Conservation (phyloP, 768 basidiomycete species). For the Multifurca ochricompacta region DNA sequence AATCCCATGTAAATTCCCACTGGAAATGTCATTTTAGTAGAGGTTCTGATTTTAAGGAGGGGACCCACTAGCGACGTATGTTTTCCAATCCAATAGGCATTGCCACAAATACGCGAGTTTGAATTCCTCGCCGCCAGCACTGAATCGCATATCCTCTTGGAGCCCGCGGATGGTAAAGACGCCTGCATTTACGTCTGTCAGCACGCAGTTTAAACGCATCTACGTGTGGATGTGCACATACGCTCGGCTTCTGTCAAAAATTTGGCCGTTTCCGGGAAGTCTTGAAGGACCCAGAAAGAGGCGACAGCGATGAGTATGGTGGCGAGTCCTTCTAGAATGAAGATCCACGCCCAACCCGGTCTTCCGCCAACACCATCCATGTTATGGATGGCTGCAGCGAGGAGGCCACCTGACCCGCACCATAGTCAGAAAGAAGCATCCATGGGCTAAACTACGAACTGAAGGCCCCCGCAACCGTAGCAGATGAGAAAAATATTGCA, state of each 20-base stretch:
- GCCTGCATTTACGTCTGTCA: constrained; percentile 29
- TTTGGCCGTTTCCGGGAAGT: constrained; percentile 69
- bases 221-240: constrained; percentile 24
- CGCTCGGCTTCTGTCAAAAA: constrained; percentile 62
- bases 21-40: constrained; percentile 22
- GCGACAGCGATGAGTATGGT: constrained; percentile 51
- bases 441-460: constrained; percentile 41
- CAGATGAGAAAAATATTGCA: constrained; percentile 73
- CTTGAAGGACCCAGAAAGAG: constrained; percentile 69
- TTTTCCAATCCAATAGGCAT: constrained; percentile 64
- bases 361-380: constrained; percentile 63
- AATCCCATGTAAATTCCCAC: constrained; percentile 70
- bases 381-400: constrained; percentile 60
- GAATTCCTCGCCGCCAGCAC: constrained; percentile 53
- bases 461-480: constrained; percentile 72
- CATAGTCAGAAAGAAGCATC: not conserved
- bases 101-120: constrained; percentile 48
- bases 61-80: constrained; percentile 56
- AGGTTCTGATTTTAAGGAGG: not conserved
- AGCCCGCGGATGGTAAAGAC: constrained; percentile 58
- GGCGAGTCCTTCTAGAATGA: constrained; percentile 65
- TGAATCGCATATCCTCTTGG: constrained; percentile 55
- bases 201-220: not conserved
- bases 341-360: constrained; percentile 63
- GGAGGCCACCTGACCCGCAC: constrained; percentile 41